Evolutionary conservation across 768 basidiomycete genomes (phyloP).

Genomic region (Hysterangium stoloniferum): DNA sequence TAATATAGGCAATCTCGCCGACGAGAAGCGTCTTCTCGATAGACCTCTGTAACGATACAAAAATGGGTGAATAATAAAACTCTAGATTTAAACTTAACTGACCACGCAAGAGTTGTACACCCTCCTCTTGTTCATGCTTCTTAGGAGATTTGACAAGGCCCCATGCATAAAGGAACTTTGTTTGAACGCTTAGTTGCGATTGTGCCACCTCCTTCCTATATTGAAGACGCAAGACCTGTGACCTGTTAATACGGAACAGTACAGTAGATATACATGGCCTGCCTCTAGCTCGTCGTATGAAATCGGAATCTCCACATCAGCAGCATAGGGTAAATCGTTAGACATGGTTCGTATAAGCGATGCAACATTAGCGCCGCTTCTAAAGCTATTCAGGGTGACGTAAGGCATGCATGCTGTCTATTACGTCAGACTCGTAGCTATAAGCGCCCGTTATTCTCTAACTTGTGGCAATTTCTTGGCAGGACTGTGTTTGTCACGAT

Average conservation of each 20-base stretch:
- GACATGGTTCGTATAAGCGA: slow-evolving; percentile 30
- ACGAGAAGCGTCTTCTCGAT: slow-evolving; percentile 76
- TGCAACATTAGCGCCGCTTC: no score
- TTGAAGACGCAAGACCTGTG: slow-evolving; percentile 74
- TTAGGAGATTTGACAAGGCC: slow-evolving; percentile 88
- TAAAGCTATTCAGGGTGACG: no score
- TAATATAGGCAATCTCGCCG: slow-evolving; percentile 96
- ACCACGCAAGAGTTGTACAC: slow-evolving; percentile 89
- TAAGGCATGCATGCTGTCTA: no score
- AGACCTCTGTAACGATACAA: slow-evolving; percentile 65
- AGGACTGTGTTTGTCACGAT: no score
- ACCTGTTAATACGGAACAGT: not conserved
- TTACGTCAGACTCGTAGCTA: no score
- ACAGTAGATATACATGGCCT: slow-evolving; percentile 10
- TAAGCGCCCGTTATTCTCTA: no score
- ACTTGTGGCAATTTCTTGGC: no score
- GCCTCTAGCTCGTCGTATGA: slow-evolving; percentile 89
- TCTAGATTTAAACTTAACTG: slow-evolving; percentile 15
- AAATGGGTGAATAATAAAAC: not conserved
- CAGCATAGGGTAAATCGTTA: slow-evolving; percentile 90
- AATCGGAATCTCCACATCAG: slow-evolving; percentile 85
- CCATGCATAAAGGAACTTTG: slow-evolving; percentile 98
- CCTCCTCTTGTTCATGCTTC: slow-evolving; percentile 83
- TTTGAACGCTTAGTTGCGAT: slow-evolving; percentile 84
- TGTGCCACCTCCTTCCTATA: slow-evolving; percentile 84